Conservation (phyloP, 1,139 yeast genomes). For the Kazachstania sp. region DNA sequence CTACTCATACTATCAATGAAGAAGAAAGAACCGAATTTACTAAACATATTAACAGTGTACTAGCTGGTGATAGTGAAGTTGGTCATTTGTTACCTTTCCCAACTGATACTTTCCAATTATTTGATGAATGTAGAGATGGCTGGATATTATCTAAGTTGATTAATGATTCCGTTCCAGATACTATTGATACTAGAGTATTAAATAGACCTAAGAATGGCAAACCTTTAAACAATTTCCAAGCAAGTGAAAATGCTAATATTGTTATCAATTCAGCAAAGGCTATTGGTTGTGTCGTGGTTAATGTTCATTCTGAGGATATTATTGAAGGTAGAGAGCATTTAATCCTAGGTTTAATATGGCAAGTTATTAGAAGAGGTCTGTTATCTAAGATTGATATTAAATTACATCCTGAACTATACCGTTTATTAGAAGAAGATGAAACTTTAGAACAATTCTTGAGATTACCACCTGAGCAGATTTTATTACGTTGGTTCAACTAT, state of each 20-base stretch:
- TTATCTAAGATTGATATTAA: constrained; percentile 92
- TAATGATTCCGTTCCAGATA: constrained; percentile 96
- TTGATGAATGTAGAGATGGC: constrained; percentile 96
- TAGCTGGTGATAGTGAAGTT: constrained; percentile 82
- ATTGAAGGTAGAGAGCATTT: constrained; percentile 96
- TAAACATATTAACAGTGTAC: constrained; percentile 85
- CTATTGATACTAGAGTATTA: constrained; percentile 95
- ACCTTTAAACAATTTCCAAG: constrained; percentile 84
- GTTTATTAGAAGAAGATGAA: constrained; percentile 91
- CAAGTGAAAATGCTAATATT: constrained; percentile 94
- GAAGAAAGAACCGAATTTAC: constrained; percentile 96
- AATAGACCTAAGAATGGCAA: constrained; percentile 78
- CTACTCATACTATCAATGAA: constrained; percentile 95
- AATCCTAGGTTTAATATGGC: constrained; percentile 95
- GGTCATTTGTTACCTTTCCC: constrained; percentile 87
- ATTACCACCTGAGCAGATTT: constrained; percentile 94
- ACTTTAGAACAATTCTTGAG: constrained; percentile 93
- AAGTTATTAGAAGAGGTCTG: constrained; percentile 91
- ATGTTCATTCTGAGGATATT: constrained; percentile 94
- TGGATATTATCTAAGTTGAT: constrained; percentile 85
- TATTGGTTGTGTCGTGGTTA: constrained; percentile 95
- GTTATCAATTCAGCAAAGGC: constrained; percentile 98
- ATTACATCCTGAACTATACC: constrained; percentile 91
- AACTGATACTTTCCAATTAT: constrained; percentile 87
- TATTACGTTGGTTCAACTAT: constrained; percentile 94